phyloP scores from a whole-genome alignment of 1,284 basidiomycete genomes.

The Somion occarium region DNA sequence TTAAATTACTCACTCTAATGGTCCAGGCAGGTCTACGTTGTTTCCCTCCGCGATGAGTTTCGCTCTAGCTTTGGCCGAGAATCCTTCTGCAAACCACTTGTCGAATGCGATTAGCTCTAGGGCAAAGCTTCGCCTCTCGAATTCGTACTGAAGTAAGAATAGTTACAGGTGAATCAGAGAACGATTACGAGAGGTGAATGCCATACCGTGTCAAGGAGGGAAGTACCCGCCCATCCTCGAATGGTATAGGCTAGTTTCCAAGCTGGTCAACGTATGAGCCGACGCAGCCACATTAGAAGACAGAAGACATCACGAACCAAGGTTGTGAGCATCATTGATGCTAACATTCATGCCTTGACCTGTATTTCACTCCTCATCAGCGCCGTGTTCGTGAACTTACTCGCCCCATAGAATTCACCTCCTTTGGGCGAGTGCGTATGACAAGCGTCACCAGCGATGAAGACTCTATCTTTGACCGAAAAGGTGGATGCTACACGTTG shows the following conservation, averaged over 20 bases:
- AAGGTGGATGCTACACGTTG: constrained; percentile 72
- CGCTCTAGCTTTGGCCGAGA: constrained; percentile 63
- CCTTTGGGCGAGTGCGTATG: constrained; percentile 83
- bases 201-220: constrained; percentile 65
- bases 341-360: no score
- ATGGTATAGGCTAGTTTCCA: constrained; percentile 77
- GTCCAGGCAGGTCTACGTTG: background rate
- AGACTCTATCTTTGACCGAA: constrained; percentile 62
- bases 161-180: constrained; percentile 23
- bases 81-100: constrained; percentile 64
- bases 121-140: constrained; percentile 67
- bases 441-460: constrained; percentile 78
- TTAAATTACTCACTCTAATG: background rate
- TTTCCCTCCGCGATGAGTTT: background rate
- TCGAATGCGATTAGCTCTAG: constrained; percentile 80
- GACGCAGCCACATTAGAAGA: background rate
- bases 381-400: no score
- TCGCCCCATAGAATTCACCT: constrained; percentile 64
- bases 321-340: constrained; percentile 23
- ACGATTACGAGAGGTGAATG: background rate
- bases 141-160: no score
- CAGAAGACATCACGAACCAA: background rate
- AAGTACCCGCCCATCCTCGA: constrained; percentile 59
- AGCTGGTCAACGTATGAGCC: constrained; percentile 28
- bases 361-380: no score